Percentiles rank a stretch among this genome's conserved stretches.
phyloP scores from a whole-genome alignment of 2,329 filamentous ascomycete species.

The Fonsecaea nubica region DNA sequence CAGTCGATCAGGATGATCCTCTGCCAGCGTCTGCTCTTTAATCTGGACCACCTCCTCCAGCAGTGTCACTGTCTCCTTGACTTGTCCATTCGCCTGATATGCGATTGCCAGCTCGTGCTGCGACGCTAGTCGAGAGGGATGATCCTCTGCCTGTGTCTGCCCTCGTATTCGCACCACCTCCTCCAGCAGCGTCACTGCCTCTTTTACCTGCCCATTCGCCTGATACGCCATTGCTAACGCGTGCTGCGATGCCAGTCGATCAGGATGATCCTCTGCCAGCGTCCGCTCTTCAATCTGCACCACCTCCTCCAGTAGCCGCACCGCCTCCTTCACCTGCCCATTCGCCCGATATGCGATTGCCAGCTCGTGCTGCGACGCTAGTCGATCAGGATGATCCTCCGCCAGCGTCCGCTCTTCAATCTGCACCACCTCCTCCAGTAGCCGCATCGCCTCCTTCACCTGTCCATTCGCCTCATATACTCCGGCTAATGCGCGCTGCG shows the following conservation, averaged over 20 bases:
- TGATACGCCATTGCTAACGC: constrained; percentile 11
- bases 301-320: constrained; percentile 16
- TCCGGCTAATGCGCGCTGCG: constrained; percentile 29
- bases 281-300: constrained; percentile 37
- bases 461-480: constrained; percentile 33
- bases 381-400: constrained; percentile 40
- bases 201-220: constrained; percentile 18
- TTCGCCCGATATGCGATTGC: constrained; percentile 36
- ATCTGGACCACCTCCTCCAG: too few relatives aligned
- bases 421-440: not conserved
- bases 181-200: constrained; percentile 23
- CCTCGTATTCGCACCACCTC: constrained; percentile 34
- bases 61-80: constrained; percentile 35
- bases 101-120: constrained; percentile 32
- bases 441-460: constrained; percentile 1
- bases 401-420: constrained; percentile 22
- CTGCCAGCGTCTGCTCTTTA: too few relatives aligned
- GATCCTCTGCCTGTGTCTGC: constrained; percentile 40
- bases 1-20: too few relatives aligned
- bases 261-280: constrained; percentile 41
- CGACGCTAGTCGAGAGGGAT: constrained; percentile 37
- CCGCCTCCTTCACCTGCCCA: constrained; percentile 36
- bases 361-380: constrained; percentile 27
- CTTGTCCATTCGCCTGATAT: constrained; percentile 35
- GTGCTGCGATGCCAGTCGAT: constrained; percentile 32